These are phyloP conservation scores for Calcarisporium arbuscula DNA, from an alignment of 2,329 filamentous ascomycete genomes.

Conservation along the genomic window DNA sequence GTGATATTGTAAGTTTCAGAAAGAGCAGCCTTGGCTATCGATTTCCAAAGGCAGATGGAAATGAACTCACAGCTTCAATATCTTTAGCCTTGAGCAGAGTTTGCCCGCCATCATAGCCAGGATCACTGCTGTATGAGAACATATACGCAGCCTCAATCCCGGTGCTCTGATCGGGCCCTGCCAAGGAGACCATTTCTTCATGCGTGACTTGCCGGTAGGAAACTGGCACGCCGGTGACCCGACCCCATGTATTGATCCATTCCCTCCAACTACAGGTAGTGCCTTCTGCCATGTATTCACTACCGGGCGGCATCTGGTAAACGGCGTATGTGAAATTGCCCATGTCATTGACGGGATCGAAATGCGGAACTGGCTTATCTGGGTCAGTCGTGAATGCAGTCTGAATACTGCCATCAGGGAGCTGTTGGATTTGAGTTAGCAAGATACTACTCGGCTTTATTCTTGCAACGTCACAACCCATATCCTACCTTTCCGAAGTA, in stretches of 20 bases:
- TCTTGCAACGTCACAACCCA: background rate
- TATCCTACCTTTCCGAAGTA: slow-evolving; percentile 40
- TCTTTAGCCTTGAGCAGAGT: slow-evolving; percentile 35
- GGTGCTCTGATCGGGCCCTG: slow-evolving; percentile 28
- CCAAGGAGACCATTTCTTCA: slow-evolving; percentile 32
- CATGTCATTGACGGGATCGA: slow-evolving; percentile 39
- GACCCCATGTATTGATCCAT: slow-evolving; percentile 35
- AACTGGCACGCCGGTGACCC: slow-evolving; percentile 24
- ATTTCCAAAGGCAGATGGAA: too few relatives aligned
- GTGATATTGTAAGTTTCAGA: rapidly evolving
- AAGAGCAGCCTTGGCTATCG: background rate
- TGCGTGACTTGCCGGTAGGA: slow-evolving; percentile 32
- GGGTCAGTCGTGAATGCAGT: slow-evolving; percentile 41
- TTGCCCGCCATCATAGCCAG: slow-evolving; percentile 43
- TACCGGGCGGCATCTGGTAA: slow-evolving; percentile 41
- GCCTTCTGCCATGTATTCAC: slow-evolving; percentile 42
- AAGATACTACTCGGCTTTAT: background rate
- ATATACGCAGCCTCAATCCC: slow-evolving; percentile 39
- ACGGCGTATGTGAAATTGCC: slow-evolving; percentile 43
- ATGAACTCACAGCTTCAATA: slow-evolving; percentile 35
- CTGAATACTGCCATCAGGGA: slow-evolving; percentile 34
- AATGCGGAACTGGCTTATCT: slow-evolving; percentile 32
- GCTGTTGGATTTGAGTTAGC: slow-evolving; percentile 16
- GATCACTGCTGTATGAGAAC: slow-evolving; percentile 39
- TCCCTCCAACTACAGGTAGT: slow-evolving; percentile 40